Conservation (phyloP, 805 yeast genomes). For the Torulaspora microellipsoides region DNA sequence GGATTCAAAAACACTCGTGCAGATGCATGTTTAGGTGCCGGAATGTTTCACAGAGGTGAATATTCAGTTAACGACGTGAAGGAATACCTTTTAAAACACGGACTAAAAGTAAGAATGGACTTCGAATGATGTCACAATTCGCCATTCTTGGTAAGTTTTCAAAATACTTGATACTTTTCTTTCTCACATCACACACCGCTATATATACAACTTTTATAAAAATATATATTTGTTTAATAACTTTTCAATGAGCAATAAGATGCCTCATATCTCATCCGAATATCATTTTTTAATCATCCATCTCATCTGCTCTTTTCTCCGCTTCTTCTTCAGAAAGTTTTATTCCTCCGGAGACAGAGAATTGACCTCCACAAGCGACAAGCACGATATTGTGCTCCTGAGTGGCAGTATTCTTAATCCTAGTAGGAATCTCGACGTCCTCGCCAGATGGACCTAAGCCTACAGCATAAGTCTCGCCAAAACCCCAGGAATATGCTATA, state of each 20-base stretch:
- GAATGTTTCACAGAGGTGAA: conserved; percentile 95
- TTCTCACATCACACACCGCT: background rate
- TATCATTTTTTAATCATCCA: conserved; percentile 45
- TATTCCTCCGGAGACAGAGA: conserved; percentile 81
- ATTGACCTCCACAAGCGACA: conserved; percentile 96
- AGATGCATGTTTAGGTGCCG: conserved; percentile 98
- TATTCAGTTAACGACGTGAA: conserved; percentile 85
- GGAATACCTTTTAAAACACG: conserved; percentile 50
- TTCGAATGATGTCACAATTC: background rate
- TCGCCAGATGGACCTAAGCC: conserved; percentile 89
- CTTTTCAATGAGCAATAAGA: no score
- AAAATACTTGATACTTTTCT: no score
- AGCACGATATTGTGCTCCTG: conserved; percentile 63
- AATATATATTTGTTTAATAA: background rate
- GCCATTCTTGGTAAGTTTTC: no score
- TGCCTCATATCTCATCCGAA: no score
- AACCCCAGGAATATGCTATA: conserved; percentile 91
- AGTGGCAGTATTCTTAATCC: conserved; percentile 92
- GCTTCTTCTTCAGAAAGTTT: conserved; percentile 39
- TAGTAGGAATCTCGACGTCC: conserved; percentile 83
- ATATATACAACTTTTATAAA: conserved; percentile 8
- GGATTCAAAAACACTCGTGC: conserved; percentile 77
- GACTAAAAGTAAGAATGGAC: conserved; percentile 73
- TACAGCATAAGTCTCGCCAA: conserved; percentile 93
- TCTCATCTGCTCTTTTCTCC: conserved; percentile 44